These are phyloP conservation scores for Xylaria nigripes DNA, from an alignment of 495 filamentous ascomycete species.

Conservation along the genomic window DNA sequence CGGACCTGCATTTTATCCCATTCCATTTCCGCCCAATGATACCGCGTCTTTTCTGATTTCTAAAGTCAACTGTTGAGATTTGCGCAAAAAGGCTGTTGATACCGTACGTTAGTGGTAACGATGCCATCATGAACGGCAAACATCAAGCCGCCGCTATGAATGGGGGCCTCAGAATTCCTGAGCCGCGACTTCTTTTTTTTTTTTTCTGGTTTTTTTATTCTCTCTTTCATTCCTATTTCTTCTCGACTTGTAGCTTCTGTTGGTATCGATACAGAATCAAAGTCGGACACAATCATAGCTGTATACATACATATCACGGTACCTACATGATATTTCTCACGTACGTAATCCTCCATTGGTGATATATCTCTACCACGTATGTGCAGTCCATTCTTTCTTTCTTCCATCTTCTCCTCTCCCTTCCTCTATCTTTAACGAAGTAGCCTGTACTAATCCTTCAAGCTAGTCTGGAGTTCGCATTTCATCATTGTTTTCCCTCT, in stretches of 20 bases:
- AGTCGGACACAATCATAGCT: too few species aligned
- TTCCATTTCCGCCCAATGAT: conserved; percentile 3
- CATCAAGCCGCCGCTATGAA: neutral
- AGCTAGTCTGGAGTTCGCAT: neutral
- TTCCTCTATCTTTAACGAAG: neutral
- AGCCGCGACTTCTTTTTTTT: neutral
- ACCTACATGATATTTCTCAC: too few species aligned
- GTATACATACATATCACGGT: too few species aligned
- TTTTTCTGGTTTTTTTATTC: neutral
- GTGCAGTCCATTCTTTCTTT: too few species aligned
- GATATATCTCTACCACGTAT: too few species aligned
- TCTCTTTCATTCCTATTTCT: too few species aligned
- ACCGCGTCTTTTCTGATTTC: neutral
- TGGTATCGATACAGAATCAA: too few species aligned
- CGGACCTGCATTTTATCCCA: conserved; percentile 3
- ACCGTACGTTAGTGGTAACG: neutral
- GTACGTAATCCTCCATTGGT: too few species aligned
- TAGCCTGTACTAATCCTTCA: neutral
- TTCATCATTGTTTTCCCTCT: neutral
- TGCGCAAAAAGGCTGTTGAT: neutral
- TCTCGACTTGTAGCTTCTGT: too few species aligned
- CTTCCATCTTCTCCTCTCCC: neutral
- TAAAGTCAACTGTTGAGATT: conserved; percentile 11
- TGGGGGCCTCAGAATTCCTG: neutral
- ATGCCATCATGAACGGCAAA: neutral